Conservation (phyloP, 352 stramenopile genomes). For the Pythium angustatum region DNA sequence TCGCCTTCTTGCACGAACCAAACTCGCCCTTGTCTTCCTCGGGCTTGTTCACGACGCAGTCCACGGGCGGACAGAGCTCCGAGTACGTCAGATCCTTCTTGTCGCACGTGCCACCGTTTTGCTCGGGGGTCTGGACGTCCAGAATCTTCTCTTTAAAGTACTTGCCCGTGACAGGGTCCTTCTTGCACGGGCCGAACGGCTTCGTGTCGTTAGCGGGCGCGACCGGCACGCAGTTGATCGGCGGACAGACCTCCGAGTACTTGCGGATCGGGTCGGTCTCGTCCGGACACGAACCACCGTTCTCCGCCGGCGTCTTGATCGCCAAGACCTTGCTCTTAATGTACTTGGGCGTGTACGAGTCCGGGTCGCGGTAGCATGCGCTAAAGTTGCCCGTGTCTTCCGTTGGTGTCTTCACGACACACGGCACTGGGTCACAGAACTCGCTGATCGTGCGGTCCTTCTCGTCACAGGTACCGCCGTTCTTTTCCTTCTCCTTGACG, state of each 20-base stretch:
- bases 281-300: conserved; percentile 3
- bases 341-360: background rate
- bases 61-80: background rate
- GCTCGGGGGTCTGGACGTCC: background rate
- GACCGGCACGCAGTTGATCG: background rate
- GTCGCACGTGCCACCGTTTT: conserved; percentile 5
- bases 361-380: background rate
- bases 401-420: background rate
- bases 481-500: background rate
- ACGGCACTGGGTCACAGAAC: background rate
- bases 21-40: conserved; percentile 6
- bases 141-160: background rate
- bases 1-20: background rate
- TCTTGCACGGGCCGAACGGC: background rate
- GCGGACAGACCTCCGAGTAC: conserved; percentile 3
- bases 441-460: background rate
- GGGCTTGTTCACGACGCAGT: conserved; percentile 7
- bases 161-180: background rate
- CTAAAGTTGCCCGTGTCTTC: conserved; percentile 2
- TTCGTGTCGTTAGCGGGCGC: background rate
- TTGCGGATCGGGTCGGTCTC: background rate
- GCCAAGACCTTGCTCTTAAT: conserved; percentile 1
- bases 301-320: conserved; percentile 2
- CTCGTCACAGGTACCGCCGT: conserved; percentile 1
- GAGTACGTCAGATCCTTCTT: background rate